phyloP scores from a whole-genome alignment of 2,329 filamentous ascomycete genomes.

The Colletotrichum tamarilloi region DNA sequence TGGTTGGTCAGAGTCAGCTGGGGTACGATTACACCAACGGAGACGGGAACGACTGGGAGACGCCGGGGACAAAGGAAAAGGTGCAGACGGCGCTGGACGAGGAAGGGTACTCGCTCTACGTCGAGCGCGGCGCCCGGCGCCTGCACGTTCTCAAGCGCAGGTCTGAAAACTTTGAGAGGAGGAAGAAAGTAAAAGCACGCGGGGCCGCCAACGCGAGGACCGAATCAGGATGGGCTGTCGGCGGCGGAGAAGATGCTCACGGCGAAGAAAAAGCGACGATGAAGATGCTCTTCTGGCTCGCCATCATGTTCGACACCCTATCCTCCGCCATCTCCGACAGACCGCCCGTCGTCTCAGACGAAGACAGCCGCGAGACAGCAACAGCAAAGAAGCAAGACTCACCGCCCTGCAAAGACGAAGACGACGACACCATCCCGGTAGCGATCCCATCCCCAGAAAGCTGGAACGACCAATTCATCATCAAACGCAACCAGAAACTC shows the following conservation, averaged over 20 bases:
- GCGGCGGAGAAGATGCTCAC: neutral
- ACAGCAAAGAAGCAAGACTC: too few species aligned
- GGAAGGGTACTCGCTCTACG: conserved; percentile 47
- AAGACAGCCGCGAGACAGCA: conserved; percentile 48
- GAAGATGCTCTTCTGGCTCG: conserved; percentile 67
- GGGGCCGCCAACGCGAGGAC: neutral
- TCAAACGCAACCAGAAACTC: conserved; percentile 44
- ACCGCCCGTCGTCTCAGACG: conserved; percentile 50
- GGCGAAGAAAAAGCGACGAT: conserved; percentile 55
- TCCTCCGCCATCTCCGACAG: conserved; percentile 62
- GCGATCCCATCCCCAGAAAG: conserved; percentile 33
- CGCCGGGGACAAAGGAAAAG: neutral
- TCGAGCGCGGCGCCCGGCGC: conserved; percentile 52
- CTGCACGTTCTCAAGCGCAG: conserved; percentile 50
- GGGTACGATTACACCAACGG: neutral
- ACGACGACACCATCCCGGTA: neutral
- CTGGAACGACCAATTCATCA: conserved; percentile 49
- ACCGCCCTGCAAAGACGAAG: conserved; percentile 39
- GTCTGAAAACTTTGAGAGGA: conserved; percentile 39
- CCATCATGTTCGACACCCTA: conserved; percentile 69
- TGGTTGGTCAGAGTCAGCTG: neutral
- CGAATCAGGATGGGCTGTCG: too few species aligned
- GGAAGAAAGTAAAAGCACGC: neutral
- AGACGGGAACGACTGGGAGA: neutral
- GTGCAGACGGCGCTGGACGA: conserved; percentile 37